These are phyloP conservation scores for Corrigiola litoralis DNA, from an alignment of 179 eudicot species.

Conservation along the genomic window DNA sequence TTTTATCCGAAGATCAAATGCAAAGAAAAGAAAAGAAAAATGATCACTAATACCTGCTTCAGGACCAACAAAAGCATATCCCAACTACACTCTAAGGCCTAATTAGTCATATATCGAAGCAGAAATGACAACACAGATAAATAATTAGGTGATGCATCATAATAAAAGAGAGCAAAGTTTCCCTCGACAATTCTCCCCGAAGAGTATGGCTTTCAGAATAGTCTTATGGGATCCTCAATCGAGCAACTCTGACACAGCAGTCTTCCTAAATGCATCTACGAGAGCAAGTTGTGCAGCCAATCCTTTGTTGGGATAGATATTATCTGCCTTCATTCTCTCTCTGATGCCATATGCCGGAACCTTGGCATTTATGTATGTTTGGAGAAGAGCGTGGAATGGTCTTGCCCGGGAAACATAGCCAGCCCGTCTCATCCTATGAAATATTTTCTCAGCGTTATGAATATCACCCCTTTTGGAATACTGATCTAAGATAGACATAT, in stretches of 20 bases:
- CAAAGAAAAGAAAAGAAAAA: not conserved
- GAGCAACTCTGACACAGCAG: conserved; percentile 49
- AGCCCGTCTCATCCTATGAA: conserved; percentile 53
- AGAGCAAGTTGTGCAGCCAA: conserved; percentile 38
- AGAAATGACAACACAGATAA: not conserved
- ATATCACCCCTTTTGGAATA: conserved; percentile 72
- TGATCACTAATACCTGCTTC: not conserved
- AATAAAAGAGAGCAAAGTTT: not conserved
- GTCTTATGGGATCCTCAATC: conserved; percentile 34
- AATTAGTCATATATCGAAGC: not conserved
- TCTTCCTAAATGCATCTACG: conserved; percentile 46
- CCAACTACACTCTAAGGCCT: not conserved
- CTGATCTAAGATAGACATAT: conserved; percentile 49
- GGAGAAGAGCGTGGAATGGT: conserved; percentile 40
- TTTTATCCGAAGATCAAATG: not conserved
- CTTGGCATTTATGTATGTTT: conserved; percentile 57
- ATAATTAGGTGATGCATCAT: not conserved
- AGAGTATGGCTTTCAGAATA: not conserved
- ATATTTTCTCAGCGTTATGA: conserved; percentile 72
- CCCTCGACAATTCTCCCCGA: not conserved
- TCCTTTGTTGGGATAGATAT: conserved; percentile 42
- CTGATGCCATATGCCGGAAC: conserved; percentile 64
- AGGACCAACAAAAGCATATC: not conserved
- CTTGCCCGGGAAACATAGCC: conserved; percentile 48
- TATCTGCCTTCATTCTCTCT: conserved; percentile 75